A percentile compares a stretch with the other conserved stretches of the same genome.
Evolutionary conservation across 2,329 filamentous ascomycete genomes (phyloP).

Genomic region (Niveomyces coronatus): DNA sequence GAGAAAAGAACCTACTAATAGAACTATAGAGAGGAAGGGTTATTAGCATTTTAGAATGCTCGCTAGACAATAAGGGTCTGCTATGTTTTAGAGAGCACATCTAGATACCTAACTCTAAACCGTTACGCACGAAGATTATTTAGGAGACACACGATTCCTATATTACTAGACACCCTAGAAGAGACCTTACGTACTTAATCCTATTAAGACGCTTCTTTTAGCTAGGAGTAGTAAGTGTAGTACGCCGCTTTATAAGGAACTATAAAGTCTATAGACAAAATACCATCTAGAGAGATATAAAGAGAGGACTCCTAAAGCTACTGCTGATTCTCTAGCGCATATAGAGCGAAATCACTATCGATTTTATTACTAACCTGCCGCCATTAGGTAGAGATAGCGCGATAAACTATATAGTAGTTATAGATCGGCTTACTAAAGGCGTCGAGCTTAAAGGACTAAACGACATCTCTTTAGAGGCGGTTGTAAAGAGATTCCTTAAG

Average conservation of each 20-base stretch:
- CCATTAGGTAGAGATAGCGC: too few species aligned
- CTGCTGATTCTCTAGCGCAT: neutral
- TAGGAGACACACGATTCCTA: neutral
- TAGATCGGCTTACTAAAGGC: neutral
- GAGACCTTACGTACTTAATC: neutral
- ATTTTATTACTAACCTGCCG: neutral
- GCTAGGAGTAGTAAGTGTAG: neutral
- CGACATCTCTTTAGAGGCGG: too few species aligned
- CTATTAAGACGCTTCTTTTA: too few species aligned
- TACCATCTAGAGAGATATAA: neutral
- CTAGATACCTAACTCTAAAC: neutral
- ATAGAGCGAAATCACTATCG: neutral
- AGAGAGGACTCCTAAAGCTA: neutral
- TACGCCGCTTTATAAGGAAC: neutral
- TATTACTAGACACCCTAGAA: neutral
- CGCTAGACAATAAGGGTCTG: neutral
- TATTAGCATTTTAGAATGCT: neutral
- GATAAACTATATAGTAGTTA: neutral
- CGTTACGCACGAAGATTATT: neutral
- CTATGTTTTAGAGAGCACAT: neutral
- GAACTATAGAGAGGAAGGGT: neutral
- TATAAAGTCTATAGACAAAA: neutral
- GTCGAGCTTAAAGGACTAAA: neutral
- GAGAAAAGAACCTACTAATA: neutral
- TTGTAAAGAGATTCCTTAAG: neutral